Conservation (phyloP, 2,329 filamentous ascomycete genomes). For the Fusarium euwallaceae region DNA sequence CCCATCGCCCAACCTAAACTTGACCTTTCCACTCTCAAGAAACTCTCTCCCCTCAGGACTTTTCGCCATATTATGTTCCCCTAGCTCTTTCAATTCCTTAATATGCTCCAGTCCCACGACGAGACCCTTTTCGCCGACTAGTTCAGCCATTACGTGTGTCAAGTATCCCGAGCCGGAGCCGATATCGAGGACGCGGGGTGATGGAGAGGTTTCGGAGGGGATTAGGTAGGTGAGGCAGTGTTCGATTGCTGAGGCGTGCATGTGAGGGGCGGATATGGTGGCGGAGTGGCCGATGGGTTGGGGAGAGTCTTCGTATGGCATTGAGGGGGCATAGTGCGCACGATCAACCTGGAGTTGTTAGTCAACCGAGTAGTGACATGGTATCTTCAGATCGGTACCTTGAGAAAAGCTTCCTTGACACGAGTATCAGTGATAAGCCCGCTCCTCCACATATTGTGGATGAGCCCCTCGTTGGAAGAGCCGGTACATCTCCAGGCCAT, state of each 20-base stretch:
- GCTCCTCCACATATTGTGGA: slow-evolving; percentile 81
- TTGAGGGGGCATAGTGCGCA: slow-evolving; percentile 80
- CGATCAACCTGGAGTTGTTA: slow-evolving; percentile 78
- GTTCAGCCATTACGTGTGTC: slow-evolving; percentile 87
- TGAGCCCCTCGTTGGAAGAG: slow-evolving; percentile 77
- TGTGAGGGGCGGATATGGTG: slow-evolving; percentile 72
- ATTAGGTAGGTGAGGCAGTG: slow-evolving; percentile 61
- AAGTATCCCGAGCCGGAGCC: slow-evolving; percentile 86
- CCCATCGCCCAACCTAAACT: slow-evolving; percentile 82
- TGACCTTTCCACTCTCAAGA: slow-evolving; percentile 73
- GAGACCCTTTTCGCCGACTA: slow-evolving; percentile 67
- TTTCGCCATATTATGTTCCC: slow-evolving; percentile 75
- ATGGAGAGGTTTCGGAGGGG: slow-evolving; percentile 51
- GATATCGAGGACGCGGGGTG: slow-evolving; percentile 76
- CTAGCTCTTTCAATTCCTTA: slow-evolving; percentile 70
- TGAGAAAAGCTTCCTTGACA: slow-evolving; percentile 85
- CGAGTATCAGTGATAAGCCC: slow-evolving; percentile 78
- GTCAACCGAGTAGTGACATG: not conserved
- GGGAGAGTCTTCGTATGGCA: slow-evolving; percentile 75
- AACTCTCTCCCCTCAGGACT: slow-evolving; percentile 69
- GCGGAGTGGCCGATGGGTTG: slow-evolving; percentile 68
- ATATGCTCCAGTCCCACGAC: slow-evolving; percentile 86
- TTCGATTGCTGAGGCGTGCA: slow-evolving; percentile 69
- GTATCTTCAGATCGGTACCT: slow-evolving; percentile 59
- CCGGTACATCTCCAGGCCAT: slow-evolving; percentile 96